Evolutionary conservation across 768 basidiomycete species (phyloP).

Genomic region (Mycena crocata): DNA sequence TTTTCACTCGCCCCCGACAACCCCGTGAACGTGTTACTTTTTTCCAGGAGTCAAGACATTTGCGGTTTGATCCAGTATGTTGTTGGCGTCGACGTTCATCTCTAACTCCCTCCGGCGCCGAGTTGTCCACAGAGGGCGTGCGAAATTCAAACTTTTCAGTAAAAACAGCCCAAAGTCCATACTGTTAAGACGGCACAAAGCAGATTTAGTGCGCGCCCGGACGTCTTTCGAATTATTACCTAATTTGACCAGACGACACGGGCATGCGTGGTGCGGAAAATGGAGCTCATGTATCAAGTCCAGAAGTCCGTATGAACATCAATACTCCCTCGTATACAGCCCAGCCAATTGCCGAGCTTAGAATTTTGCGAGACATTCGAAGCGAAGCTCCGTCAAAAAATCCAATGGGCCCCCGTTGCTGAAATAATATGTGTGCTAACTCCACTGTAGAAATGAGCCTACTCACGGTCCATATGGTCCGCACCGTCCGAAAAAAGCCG

Average conservation of each 20-base stretch:
- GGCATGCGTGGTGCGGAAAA: background rate
- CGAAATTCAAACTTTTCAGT: no score
- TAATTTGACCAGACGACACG: conserved; percentile 1
- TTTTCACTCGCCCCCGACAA: no score
- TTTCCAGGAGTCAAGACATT: no score
- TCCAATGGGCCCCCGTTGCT: conserved; percentile 85
- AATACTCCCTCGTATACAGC: conserved; percentile 87
- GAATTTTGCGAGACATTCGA: conserved; percentile 85
- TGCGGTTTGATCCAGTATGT: no score
- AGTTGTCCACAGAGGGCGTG: no score
- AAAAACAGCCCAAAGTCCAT: no score
- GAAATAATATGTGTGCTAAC: conserved; percentile 5
- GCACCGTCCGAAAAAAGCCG: conserved; percentile 72
- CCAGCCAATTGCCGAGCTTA: conserved; percentile 94
- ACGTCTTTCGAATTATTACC: conserved; percentile 8
- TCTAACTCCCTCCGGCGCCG: no score
- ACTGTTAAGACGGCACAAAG: no score
- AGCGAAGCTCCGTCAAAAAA: conserved; percentile 91
- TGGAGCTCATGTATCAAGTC: conserved; percentile 14
- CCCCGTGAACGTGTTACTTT: no score
- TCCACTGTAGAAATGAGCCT: background rate
- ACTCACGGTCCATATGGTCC: conserved; percentile 74
- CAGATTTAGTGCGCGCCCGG: no score
- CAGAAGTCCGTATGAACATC: conserved; percentile 61
- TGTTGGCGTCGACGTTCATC: no score